Conservation (phyloP, 345 rosid genomes). For the Durio zibethinus region DNA sequence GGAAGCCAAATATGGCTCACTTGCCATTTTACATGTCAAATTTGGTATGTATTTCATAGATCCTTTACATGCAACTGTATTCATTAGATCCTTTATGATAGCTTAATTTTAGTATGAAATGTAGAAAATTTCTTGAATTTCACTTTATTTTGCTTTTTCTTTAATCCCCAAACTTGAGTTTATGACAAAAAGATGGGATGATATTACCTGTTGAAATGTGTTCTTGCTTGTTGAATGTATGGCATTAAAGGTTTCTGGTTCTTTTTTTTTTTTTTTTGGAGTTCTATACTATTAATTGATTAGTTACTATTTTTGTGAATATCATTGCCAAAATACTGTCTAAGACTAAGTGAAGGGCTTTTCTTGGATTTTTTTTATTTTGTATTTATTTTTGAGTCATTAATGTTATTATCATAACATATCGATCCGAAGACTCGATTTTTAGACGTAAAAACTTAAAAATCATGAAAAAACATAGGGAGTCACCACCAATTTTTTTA, state of each 20-base stretch:
- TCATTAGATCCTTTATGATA: neutral
- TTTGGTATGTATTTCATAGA: slow-evolving; percentile 54
- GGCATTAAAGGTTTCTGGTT: slow-evolving; percentile 2
- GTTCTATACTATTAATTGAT: neutral
- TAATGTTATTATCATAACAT: too few species aligned
- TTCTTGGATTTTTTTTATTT: neutral
- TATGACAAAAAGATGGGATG: slow-evolving; percentile 80
- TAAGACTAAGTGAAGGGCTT: too few species aligned
- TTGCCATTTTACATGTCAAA: slow-evolving; percentile 74
- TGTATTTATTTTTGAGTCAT: neutral
- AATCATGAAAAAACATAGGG: too few species aligned
- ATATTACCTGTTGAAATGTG: slow-evolving; percentile 63
- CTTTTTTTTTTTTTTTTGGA: neutral
- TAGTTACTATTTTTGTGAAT: neutral
- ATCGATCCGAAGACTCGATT: too few species aligned
- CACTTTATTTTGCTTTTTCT: slow-evolving; percentile 1
- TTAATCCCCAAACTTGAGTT: slow-evolving; percentile 60
- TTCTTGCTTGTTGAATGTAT: slow-evolving; percentile 81
- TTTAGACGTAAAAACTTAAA: too few species aligned
- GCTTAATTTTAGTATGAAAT: slow-evolving; percentile 3
- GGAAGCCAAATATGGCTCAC: slow-evolving; percentile 81
- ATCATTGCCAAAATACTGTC: neutral
- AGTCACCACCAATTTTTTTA: too few species aligned
- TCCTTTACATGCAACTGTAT: neutral
- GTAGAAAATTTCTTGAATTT: neutral